Percentiles rank a stretch among this genome's conserved stretches.
These are phyloP conservation scores for Prasinococcaceae sp. DNA, from an alignment of 139 green algal species.

Conservation along the genomic window DNA sequence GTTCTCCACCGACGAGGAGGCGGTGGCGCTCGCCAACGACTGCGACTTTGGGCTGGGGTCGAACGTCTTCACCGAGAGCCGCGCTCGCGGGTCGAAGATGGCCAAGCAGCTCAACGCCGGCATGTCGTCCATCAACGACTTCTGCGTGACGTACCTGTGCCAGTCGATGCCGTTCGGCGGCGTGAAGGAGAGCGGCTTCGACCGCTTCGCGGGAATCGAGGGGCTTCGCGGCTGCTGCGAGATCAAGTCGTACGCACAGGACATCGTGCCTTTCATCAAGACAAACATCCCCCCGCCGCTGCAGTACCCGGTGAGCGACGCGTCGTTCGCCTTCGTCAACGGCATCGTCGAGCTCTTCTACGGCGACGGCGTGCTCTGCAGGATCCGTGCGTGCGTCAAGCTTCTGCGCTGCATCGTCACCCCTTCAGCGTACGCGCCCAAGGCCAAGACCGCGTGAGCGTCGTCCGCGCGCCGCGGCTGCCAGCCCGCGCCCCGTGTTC, in stretches of 20 bases:
- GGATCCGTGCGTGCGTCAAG: too few species aligned
- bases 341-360: too few species aligned
- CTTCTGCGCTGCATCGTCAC: too few species aligned
- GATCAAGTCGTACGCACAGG: slow-evolving; percentile 55
- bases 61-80: slow-evolving; percentile 62
- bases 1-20: slow-evolving; percentile 59
- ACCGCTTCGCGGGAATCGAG: slow-evolving; percentile 84
- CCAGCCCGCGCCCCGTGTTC: too few species aligned
- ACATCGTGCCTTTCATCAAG: slow-evolving; percentile 62
- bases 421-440: too few species aligned
- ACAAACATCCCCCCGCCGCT: slow-evolving; percentile 75
- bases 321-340: too few species aligned
- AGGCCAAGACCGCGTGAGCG: too few species aligned
- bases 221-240: slow-evolving; percentile 78
- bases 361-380: too few species aligned
- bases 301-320: too few species aligned
- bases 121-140: slow-evolving; percentile 93
- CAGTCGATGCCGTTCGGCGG: slow-evolving; percentile 88
- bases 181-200: slow-evolving; percentile 90
- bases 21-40: slow-evolving; percentile 81
- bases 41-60: slow-evolving; percentile 87
- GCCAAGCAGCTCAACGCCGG: slow-evolving; percentile 44
- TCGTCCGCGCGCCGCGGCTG: too few species aligned
- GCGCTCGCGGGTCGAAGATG: slow-evolving; percentile 38
- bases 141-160: slow-evolving; percentile 90